phyloP scores from a whole-genome alignment of 345 rosid species.

The Noccaea bulbosa region DNA sequence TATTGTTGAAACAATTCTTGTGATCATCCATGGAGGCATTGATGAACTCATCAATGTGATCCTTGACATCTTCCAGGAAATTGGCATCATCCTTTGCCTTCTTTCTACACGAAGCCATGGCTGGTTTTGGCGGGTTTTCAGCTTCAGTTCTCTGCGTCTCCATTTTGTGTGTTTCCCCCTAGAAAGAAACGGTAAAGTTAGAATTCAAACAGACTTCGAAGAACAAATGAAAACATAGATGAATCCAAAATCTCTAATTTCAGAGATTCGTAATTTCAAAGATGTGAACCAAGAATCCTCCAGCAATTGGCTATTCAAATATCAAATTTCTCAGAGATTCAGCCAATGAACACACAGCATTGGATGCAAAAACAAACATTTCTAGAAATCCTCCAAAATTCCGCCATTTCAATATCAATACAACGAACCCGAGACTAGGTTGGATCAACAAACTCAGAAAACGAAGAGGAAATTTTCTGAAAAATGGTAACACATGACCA shows the following conservation, averaged over 20 bases:
- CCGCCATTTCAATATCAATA: background rate
- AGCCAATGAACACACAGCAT: background rate
- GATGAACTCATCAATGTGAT: slow-evolving; percentile 86
- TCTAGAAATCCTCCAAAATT: background rate
- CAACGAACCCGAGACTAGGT: background rate
- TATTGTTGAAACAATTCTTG: slow-evolving; percentile 77
- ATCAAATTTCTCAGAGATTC: background rate
- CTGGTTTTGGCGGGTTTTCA: slow-evolving; percentile 46
- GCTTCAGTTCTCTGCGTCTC: slow-evolving; percentile 47
- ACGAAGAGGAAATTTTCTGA: background rate
- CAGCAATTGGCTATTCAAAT: slow-evolving; percentile 11
- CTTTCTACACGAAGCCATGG: slow-evolving; percentile 64
- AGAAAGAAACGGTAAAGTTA: background rate
- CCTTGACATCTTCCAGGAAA: slow-evolving; percentile 81
- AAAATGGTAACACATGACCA: background rate
- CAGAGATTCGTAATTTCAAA: slow-evolving; percentile 3
- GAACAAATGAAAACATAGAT: slow-evolving; percentile 2
- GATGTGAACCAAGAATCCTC: slow-evolving; percentile 5
- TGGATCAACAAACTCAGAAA: background rate
- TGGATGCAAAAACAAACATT: slow-evolving; percentile 1
- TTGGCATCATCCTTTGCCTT: slow-evolving; percentile 67
- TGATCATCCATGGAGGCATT: slow-evolving; percentile 89
- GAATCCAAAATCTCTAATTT: background rate
- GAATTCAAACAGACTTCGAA: background rate
- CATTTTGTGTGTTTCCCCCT: slow-evolving; percentile 40